phyloP scores from a whole-genome alignment of 2,329 filamentous ascomycete species.

The Grosmannia serpens region DNA sequence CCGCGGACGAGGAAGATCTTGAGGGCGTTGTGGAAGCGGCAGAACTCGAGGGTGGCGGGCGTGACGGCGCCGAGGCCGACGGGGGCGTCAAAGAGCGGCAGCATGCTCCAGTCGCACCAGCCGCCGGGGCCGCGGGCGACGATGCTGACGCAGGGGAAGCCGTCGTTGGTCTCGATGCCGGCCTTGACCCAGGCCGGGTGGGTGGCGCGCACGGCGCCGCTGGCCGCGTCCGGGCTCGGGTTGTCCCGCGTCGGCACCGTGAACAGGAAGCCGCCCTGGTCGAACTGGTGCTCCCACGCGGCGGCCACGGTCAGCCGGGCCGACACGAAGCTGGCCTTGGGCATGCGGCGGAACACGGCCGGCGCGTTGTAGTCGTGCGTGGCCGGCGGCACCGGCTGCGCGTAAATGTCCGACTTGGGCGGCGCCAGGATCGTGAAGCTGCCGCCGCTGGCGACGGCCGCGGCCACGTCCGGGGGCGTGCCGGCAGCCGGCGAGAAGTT shows the following conservation, averaged over 20 bases:
- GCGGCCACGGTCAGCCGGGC: slow-evolving; percentile 5
- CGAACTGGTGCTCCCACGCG: slow-evolving; percentile 7
- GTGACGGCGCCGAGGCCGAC: neutral
- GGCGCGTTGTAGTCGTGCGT: slow-evolving; percentile 8
- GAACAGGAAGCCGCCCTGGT: slow-evolving; percentile 11
- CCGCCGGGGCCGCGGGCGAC: slow-evolving; percentile 5
- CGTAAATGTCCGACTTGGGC: slow-evolving; percentile 12
- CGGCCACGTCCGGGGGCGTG: neutral
- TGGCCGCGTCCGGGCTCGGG: slow-evolving; percentile 1
- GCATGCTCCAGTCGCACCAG: slow-evolving; percentile 11
- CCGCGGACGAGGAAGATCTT: slow-evolving; percentile 5
- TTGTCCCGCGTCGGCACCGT: slow-evolving; percentile 5
- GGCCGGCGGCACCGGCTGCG: slow-evolving; percentile 2
- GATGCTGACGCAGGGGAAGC: slow-evolving; percentile 7
- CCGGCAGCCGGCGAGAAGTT: neutral
- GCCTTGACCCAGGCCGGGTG: slow-evolving; percentile 13
- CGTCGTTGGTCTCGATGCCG: slow-evolving; percentile 11
- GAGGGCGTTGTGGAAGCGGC: slow-evolving; percentile 9
- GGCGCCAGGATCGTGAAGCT: slow-evolving; percentile 3
- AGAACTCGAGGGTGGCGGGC: slow-evolving; percentile 4
- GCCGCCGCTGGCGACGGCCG: neutral
- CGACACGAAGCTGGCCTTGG: slow-evolving; percentile 3
- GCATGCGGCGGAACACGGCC: slow-evolving; percentile 2
- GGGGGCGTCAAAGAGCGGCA: slow-evolving; percentile 7
- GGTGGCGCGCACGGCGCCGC: neutral